Conservation (phyloP, 176 grass and related monocot genomes). For the Musa itinerans region DNA sequence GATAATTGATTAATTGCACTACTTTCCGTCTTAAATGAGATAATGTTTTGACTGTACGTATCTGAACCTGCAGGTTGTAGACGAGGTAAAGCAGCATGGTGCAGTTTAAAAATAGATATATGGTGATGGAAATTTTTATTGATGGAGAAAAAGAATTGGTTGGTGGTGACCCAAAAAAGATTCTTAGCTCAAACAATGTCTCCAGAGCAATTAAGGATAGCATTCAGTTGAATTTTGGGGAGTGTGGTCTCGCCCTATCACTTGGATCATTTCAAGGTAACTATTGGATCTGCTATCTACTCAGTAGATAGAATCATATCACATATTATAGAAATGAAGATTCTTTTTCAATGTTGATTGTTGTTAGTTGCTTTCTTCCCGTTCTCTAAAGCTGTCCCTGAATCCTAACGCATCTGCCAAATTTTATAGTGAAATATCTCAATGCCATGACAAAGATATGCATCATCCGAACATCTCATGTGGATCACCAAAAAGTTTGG, state of each 20-base stretch:
- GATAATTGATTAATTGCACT: no score
- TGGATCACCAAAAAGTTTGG: constrained; percentile 65
- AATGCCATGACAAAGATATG: constrained; percentile 65
- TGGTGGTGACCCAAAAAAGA: constrained; percentile 26
- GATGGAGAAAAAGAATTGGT: constrained; percentile 27
- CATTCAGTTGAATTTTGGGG: constrained; percentile 82
- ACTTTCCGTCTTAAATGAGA: no score
- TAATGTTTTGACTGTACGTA: no score
- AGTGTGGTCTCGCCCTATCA: constrained; percentile 57
- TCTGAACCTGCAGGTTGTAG: neutral
- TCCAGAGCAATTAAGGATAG: constrained; percentile 61
- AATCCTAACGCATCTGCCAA: neutral
- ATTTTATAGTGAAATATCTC: constrained; percentile 67
- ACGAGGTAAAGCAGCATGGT: constrained; percentile 33
- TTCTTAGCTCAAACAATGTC: constrained; percentile 54
- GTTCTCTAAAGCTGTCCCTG: neutral
- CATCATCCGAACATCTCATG: constrained; percentile 49
- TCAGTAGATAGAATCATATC: neutral
- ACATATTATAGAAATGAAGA: no score
- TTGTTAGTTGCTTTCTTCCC: neutral
- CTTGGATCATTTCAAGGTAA: constrained; percentile 69
- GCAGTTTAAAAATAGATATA: constrained; percentile 86
- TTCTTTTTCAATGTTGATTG: neutral
- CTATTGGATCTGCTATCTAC: neutral
- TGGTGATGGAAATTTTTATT: constrained; percentile 73